Evolutionary conservation across 2,329 filamentous ascomycete genomes (phyloP).

Genomic region (Colletotrichum tabaci): DNA sequence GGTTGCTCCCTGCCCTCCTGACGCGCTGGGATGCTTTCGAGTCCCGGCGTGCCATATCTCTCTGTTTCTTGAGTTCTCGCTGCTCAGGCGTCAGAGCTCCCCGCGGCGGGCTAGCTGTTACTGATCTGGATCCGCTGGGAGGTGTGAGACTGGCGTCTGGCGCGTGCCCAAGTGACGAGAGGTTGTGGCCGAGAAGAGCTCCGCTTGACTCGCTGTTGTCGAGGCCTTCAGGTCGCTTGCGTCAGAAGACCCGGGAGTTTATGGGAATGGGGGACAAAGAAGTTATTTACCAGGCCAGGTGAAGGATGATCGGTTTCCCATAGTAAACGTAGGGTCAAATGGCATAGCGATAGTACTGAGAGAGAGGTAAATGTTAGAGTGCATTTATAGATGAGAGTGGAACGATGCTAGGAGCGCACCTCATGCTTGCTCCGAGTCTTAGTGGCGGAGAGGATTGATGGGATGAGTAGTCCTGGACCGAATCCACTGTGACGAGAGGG

Average conservation of each 20-base stretch:
- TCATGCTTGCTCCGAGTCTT: slow-evolving; percentile 52
- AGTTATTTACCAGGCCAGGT: slow-evolving; percentile 63
- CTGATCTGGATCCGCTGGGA: slow-evolving; percentile 64
- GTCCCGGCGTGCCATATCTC: slow-evolving; percentile 71
- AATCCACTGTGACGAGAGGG: slow-evolving; percentile 53
- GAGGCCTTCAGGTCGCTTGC: slow-evolving; percentile 46
- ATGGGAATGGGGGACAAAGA: not conserved
- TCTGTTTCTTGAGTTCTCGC: slow-evolving; percentile 73
- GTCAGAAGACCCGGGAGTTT: slow-evolving; percentile 7
- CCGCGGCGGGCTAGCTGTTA: slow-evolving; percentile 72
- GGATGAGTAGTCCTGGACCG: slow-evolving; percentile 49
- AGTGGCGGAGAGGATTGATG: slow-evolving; percentile 40
- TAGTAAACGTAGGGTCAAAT: slow-evolving; percentile 66
- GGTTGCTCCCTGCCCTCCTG: slow-evolving; percentile 65
- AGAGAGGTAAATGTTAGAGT: slow-evolving; percentile 30
- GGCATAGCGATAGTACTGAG: slow-evolving; percentile 64
- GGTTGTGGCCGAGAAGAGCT: slow-evolving; percentile 59
- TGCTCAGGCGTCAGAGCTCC: slow-evolving; percentile 70
- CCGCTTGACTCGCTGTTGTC: slow-evolving; percentile 46
- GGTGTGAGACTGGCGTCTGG: slow-evolving; percentile 69
- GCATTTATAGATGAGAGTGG: slow-evolving; percentile 41
- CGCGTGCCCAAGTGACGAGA: slow-evolving; percentile 60
- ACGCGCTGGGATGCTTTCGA: slow-evolving; percentile 68
- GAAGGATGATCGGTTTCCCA: slow-evolving; percentile 66
- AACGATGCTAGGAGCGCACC: slow-evolving; percentile 48